Conservation (phyloP, 225 moss, liverwort and hornwort genomes). For the Physcomitrellopsis africana region DNA sequence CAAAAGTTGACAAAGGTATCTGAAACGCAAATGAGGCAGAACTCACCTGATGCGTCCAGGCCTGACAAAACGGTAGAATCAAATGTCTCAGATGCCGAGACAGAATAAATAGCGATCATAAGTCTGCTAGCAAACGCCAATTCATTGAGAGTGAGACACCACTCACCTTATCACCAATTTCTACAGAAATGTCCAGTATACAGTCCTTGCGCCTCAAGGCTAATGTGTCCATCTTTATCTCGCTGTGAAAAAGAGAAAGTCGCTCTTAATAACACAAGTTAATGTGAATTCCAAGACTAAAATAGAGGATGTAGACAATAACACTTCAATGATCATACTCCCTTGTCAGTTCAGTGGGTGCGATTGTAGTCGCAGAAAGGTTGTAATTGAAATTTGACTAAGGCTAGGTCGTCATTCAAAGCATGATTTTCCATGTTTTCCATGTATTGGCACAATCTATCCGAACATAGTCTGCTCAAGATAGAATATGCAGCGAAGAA, state of each 20-base stretch:
- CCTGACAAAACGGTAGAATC: slow-evolving; percentile 22
- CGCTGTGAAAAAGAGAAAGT: slow-evolving; percentile 11
- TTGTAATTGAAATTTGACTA: no score
- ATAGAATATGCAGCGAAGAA: no score
- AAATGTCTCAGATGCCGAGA: background rate
- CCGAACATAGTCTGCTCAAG: no score
- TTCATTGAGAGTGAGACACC: background rate
- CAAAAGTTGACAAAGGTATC: slow-evolving; percentile 37
- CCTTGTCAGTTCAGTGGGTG: background rate
- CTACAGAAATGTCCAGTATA: slow-evolving; percentile 40
- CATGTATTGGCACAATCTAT: no score
- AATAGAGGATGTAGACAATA: background rate
- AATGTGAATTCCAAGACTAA: background rate
- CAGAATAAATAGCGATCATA: slow-evolving; percentile 1
- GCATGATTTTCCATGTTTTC: no score
- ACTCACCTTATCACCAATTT: slow-evolving; percentile 43
- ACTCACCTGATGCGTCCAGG: slow-evolving; percentile 40
- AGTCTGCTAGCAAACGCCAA: background rate
- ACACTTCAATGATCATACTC: background rate
- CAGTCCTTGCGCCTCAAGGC: slow-evolving; percentile 31
- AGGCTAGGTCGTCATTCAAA: no score
- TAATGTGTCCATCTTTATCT: slow-evolving; percentile 29
- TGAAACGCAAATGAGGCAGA: slow-evolving; percentile 45
- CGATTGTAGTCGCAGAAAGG: background rate
- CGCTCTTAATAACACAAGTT: background rate